Evolutionary conservation across 257 asterid species (phyloP), one percentile per base, ranked within the genome.

Genomic region (Solanum ossicruentum): DNA sequence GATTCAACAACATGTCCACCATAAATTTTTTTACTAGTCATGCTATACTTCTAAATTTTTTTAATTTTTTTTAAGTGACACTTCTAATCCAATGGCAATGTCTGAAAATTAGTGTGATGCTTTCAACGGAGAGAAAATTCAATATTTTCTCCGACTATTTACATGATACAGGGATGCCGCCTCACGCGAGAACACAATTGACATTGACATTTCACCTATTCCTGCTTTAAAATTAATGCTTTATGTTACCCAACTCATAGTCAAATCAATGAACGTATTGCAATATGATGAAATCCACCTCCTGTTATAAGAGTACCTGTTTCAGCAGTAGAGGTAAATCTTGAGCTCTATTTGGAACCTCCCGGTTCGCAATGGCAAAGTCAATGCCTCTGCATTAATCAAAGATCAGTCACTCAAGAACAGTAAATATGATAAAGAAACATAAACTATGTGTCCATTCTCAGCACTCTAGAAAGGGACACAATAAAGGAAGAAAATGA

Each of bases 361-460:
- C 93, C 7, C 87, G 86, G 89, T 90, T 94, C 58, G 97, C 92
- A 87, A 96, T 85, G 60, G 94, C 87, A 90, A 87, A 91, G 90
- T 96, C 98, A 84, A 96, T 90, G 71, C 97, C 95, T 89, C 99
- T 96, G 92, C 90, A 91, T 78, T 83, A 75, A 54, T 20, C 80
- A 57, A 86, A 85, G 28, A 69, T n/a, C 28, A 83, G 71, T 32
- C 82, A 69, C 32, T 84, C 83, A 85, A 52, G 55, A 85, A 82
- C 26, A 55, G 23, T n/a, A 41, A 67, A 51, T 20, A 70, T 61
- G 47, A 55, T 55, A 69, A 26, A 69, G 60, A 56, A 69, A 80
- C 71, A 70, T 60, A 12, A 58, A 21, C 43, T 47, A 23, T 71
- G 61, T 63, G 49, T 49, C 32, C 36, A 10, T 10, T 57, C 17